Evolutionary conservation across 805 yeast species (phyloP).

Genomic region (Henningerozyma blattae): DNA sequence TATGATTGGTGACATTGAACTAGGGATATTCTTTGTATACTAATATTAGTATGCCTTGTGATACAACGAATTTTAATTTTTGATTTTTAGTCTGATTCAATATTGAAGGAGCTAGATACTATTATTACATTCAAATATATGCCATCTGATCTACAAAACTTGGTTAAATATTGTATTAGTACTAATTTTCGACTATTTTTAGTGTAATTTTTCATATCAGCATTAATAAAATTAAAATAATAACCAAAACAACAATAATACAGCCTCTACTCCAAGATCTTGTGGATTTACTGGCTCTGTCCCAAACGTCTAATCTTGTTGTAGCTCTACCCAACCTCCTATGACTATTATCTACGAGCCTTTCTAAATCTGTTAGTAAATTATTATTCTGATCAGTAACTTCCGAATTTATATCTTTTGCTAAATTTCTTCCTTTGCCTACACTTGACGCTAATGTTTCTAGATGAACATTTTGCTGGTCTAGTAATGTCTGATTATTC

Average conservation of each 20-base stretch:
- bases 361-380: conserved; percentile 38
- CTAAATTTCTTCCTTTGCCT: conserved; percentile 32
- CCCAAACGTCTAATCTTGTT: conserved; percentile 28
- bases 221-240: conserved; percentile 34
- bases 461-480: conserved; percentile 35
- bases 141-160: too few relatives aligned
- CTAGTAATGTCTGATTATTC: conserved; percentile 36
- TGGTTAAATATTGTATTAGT: too few relatives aligned
- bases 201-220: too few relatives aligned
- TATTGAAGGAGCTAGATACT: too few relatives aligned
- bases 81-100: too few relatives aligned
- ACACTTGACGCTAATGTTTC: conserved; percentile 31
- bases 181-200: too few relatives aligned
- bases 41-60: too few relatives aligned
- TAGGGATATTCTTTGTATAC: too few relatives aligned
- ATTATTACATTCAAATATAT: too few relatives aligned
- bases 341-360: conserved; percentile 32
- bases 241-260: conserved; percentile 30
- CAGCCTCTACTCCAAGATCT: conserved; percentile 32
- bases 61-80: too few relatives aligned
- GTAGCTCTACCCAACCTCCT: conserved; percentile 31
- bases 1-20: too few relatives aligned
- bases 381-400: conserved; percentile 34
- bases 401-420: conserved; percentile 36
- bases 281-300: conserved; percentile 32